Conservation (phyloP, 495 filamentous ascomycete species). For the Xylaria intraflava region DNA sequence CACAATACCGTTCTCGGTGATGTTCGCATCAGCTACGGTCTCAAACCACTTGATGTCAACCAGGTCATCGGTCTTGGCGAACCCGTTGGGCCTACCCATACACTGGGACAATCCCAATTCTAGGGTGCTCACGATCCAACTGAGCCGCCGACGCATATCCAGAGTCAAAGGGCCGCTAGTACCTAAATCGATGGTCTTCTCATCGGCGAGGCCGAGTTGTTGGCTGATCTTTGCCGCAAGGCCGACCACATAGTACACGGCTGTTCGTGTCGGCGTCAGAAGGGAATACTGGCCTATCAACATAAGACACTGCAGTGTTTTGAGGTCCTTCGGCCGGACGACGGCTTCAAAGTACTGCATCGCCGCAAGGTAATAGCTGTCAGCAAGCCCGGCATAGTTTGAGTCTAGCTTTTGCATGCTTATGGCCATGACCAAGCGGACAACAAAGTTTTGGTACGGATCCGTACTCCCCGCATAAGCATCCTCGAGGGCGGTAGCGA, state of each 20-base stretch:
- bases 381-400: constrained; percentile 75
- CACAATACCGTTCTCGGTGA: constrained; percentile 68
- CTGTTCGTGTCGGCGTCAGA: constrained; percentile 80
- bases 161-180: constrained; percentile 55
- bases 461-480: constrained; percentile 71
- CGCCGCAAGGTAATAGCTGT: constrained; percentile 86
- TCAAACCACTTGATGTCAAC: constrained; percentile 79
- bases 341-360: constrained; percentile 72
- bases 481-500: constrained; percentile 66
- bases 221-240: constrained; percentile 79
- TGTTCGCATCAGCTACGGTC: constrained; percentile 68
- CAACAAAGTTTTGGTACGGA: constrained; percentile 75
- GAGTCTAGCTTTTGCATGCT: constrained; percentile 79
- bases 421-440: constrained; percentile 86
- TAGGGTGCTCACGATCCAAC: constrained; percentile 79
- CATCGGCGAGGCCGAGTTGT: constrained; percentile 75
- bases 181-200: constrained; percentile 66
- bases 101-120: constrained; percentile 82
- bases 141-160: constrained; percentile 81
- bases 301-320: constrained; percentile 81
- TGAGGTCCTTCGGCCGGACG: constrained; percentile 71
- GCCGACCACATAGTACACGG: constrained; percentile 85
- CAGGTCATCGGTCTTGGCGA: constrained; percentile 70
- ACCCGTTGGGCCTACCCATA: constrained; percentile 75
- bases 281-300: constrained; percentile 89